Evolutionary conservation across 1,139 yeast genomes (phyloP).

Genomic region (Hansenula sp.): DNA sequence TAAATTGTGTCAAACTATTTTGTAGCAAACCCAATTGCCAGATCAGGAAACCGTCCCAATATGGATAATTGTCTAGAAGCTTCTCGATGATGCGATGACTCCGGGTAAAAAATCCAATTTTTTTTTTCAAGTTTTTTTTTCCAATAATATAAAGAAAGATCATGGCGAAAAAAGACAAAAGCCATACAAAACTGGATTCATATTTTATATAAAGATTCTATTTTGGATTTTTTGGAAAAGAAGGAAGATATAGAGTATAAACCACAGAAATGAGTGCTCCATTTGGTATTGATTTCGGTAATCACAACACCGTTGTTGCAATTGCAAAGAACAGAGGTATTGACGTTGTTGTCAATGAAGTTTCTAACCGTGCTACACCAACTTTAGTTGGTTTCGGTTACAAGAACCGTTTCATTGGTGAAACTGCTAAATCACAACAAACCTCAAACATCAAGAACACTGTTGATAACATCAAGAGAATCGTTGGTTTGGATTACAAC

Average conservation of each 20-base stretch:
- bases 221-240: neutral
- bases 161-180: neutral
- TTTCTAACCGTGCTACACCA: conserved; percentile 96
- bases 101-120: conserved; percentile 1
- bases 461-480: conserved; percentile 88
- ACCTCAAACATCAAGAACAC: conserved; percentile 95
- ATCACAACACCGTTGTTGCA: conserved; percentile 87
- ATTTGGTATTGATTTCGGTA: conserved; percentile 98
- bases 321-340: conserved; percentile 99
- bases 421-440: conserved; percentile 92
- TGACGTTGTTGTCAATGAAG: conserved; percentile 97
- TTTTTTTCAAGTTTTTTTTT: neutral
- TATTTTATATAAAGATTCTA: too few species aligned
- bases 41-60: neutral
- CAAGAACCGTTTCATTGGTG: conserved; percentile 91
- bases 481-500: conserved; percentile 68
- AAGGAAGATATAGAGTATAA: neutral
- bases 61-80: conserved; percentile 1
- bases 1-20: too few species aligned
- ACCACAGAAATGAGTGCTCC: conserved; percentile 66
- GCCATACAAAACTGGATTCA: neutral
- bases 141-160: conserved; percentile 1
- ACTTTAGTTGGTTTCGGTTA: conserved; percentile 89
- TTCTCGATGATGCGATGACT: conserved; percentile 1
- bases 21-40: neutral